Base-by-base conservation (phyloP, 495 filamentous ascomycete species). In the Ramalina peruviana region DNA sequence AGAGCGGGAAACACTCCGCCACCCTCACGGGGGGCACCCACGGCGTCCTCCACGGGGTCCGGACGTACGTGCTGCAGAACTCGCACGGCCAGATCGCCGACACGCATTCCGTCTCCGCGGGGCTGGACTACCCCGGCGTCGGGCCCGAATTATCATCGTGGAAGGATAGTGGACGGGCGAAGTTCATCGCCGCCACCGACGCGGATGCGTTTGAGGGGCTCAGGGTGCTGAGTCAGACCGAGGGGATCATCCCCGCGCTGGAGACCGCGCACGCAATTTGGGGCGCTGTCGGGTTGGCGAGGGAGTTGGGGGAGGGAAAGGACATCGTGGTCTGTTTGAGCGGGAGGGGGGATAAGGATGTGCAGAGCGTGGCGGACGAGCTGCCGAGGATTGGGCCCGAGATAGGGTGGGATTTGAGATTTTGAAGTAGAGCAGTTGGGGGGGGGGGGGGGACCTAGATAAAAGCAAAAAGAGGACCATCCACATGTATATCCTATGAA, bases 351-450 rank as follows among this genome's bases (percentile, higher is more conserved):
- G 92, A 98, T 61, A 98, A 98, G 76, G 92, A 98, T 65, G 92
- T 98, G 37, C 88, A 97, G 79, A 93, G 85, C 60, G 90, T 98
- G 37, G 92, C 92, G 3, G 92, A 98, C 52, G 87, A 94, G 66
- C 68, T 98, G 56, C 92, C 92, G 20, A 82, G 70, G 51, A 60
- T 98, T 52, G 92, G 92, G 0, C 93, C 93, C 9, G 67, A 81
- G 71, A 97, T 98, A 64, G 87, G 86, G 49, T 98, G 92, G 92
- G 90, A 97, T 71, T 67, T 98, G 69, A 77, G 92, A 43, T 95
- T 33, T 33, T 33, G 30, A 33, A 33, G 2, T 11, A 33, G 30
- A 33, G 30, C 30, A 13, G 30, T 33, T 6, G 27, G 1, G 30
- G 30, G 30, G 5, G n/a, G n/a, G n/a, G n/a, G n/a, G n/a, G n/a